phyloP scores from a whole-genome alignment of 257 asterid species.

The Ilex asprella region DNA sequence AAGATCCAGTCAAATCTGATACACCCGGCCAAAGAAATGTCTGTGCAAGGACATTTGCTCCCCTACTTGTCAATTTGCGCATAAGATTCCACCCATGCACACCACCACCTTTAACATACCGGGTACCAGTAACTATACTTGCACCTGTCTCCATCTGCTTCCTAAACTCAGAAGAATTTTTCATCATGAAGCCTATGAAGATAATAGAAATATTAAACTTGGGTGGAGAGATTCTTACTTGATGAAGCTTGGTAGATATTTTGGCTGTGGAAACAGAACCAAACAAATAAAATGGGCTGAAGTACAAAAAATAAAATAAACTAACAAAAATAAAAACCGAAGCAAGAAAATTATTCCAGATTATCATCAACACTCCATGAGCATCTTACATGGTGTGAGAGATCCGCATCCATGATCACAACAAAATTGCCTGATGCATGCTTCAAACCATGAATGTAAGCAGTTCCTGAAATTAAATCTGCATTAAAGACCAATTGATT shows the following conservation, averaged over 20 bases:
- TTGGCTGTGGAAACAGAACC: conserved; percentile 55
- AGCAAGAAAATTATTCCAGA: too few relatives aligned
- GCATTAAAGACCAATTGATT: conserved; percentile 16
- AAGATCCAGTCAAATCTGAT: conserved; percentile 95
- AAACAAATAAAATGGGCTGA: conserved; percentile 16
- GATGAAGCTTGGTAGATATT: conserved; percentile 85
- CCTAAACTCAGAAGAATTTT: conserved; percentile 34
- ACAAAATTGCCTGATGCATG: conserved; percentile 83
- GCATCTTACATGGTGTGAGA: conserved; percentile 86
- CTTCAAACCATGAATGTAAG: conserved; percentile 88
- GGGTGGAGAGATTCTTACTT: conserved; percentile 44
- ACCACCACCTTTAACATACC: conserved; percentile 90
- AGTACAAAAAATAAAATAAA: conserved; percentile 6
- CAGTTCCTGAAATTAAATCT: conserved; percentile 65
- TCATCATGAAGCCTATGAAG: conserved; percentile 12
- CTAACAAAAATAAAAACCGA: too few relatives aligned
- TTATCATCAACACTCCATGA: too few relatives aligned
- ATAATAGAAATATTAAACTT: conserved; percentile 9
- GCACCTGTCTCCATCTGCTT: conserved; percentile 92
- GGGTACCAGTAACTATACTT: conserved; percentile 92
- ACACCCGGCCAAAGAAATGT: conserved; percentile 99
- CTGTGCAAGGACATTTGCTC: conserved; percentile 98
- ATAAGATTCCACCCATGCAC: conserved; percentile 96
- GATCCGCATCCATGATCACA: conserved; percentile 98
- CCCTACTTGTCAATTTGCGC: conserved; percentile 98